A percentile compares a stretch with the other conserved stretches of the same genome.
Evolutionary conservation across 176 grass and related monocot species (phyloP).

Genomic region (Aegilops bicornis): DNA sequence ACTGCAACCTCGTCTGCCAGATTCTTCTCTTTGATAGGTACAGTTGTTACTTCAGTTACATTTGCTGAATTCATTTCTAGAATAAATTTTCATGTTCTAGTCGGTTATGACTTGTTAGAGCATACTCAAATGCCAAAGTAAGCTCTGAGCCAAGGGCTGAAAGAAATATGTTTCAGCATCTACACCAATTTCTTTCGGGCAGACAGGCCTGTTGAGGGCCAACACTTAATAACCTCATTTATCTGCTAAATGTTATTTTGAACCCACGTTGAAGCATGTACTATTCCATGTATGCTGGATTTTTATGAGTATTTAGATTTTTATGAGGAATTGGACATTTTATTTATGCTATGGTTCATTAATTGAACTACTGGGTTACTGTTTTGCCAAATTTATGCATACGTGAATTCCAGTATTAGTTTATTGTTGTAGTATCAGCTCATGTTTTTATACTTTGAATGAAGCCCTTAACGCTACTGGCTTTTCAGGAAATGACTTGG

Average conservation of each 20-base stretch:
- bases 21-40: constrained; percentile 94
- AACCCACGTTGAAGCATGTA: background rate
- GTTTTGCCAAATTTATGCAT: background rate
- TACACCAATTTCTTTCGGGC: background rate
- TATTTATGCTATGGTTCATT: constrained; percentile 22
- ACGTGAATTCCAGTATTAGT: background rate
- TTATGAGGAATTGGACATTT: background rate
- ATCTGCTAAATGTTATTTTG: background rate
- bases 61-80: background rate
- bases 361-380: constrained; percentile 14
- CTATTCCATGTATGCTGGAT: background rate
- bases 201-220: background rate
- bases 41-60: background rate
- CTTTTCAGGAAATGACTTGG: constrained; percentile 86
- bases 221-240: constrained; percentile 10
- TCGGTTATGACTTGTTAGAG: background rate
- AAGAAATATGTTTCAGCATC: background rate
- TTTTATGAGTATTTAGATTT: no score
- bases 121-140: constrained; percentile 2
- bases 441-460: background rate
- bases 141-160: background rate
- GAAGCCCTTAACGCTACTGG: constrained; percentile 12
- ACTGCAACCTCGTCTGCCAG: constrained; percentile 58
- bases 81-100: background rate
- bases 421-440: background rate